Evolutionary conservation across 208 protist genomes (phyloP).

Genomic region (Trypanosoma vivax): DNA sequence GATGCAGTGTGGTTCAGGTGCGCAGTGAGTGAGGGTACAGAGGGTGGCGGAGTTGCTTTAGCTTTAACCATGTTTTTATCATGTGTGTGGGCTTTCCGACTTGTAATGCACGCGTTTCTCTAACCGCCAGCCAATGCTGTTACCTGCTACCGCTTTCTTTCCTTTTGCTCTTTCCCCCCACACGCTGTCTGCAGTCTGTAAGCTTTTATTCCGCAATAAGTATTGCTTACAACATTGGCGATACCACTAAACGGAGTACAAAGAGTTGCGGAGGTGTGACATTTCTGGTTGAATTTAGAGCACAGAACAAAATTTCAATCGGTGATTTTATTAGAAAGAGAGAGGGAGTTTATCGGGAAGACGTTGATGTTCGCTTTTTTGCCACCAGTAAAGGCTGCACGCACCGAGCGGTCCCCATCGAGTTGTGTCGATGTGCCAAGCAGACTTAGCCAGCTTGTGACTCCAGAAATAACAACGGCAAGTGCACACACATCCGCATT

Average conservation of each 20-base stretch:
- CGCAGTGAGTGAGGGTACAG: no score
- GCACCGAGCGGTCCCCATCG: slow-evolving; percentile 52
- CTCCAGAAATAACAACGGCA: slow-evolving; percentile 1
- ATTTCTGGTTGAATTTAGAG: not conserved
- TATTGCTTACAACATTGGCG: no score
- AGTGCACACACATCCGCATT: not conserved
- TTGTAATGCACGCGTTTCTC: no score
- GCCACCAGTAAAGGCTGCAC: slow-evolving; percentile 58
- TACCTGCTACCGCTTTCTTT: no score
- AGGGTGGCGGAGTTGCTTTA: no score
- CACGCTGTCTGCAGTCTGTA: not conserved
- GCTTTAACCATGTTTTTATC: no score
- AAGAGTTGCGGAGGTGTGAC: not conserved
- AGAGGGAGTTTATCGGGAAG: not conserved
- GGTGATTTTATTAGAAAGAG: not conserved
- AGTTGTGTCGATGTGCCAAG: not conserved
- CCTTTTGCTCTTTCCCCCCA: not conserved
- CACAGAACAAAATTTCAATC: not conserved
- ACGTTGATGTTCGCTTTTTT: slow-evolving; percentile 34
- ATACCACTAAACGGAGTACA: no score
- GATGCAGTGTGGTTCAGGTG: no score
- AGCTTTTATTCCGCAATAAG: no score
- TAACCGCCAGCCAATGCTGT: no score
- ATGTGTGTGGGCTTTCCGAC: no score
- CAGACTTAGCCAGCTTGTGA: slow-evolving; percentile 3